phyloP scores from a whole-genome alignment of 768 basidiomycete species.

The Steccherinum ochraceum region DNA sequence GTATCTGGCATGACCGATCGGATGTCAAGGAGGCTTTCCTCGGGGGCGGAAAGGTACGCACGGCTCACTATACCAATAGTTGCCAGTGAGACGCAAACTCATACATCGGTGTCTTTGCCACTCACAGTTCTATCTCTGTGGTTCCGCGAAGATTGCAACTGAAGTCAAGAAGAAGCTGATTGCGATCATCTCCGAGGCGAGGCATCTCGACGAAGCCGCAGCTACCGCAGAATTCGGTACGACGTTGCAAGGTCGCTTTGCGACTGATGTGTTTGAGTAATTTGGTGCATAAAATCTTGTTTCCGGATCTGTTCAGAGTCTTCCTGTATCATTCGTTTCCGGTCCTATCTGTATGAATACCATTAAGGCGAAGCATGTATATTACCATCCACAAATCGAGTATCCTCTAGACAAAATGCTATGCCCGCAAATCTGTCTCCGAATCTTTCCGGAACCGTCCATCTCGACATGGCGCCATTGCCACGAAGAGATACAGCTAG shows the following conservation, averaged over 20 bases:
- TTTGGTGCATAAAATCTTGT: too few species aligned
- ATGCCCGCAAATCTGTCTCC: too few species aligned
- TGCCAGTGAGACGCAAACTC: constrained; percentile 10
- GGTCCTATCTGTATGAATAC: too few species aligned
- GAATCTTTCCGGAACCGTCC: too few species aligned
- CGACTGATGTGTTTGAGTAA: constrained; percentile 39
- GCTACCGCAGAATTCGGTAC: constrained; percentile 20
- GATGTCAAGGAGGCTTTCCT: constrained; percentile 26
- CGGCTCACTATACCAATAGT: constrained; percentile 16
- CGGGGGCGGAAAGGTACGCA: constrained; percentile 28
- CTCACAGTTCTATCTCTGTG: constrained; percentile 6
- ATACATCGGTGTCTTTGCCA: too few species aligned
- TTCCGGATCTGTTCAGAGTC: too few species aligned
- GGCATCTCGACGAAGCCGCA: constrained; percentile 10
- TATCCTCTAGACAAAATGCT: too few species aligned
- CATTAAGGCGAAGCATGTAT: too few species aligned
- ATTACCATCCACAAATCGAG: too few species aligned
- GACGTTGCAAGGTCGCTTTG: constrained; percentile 31
- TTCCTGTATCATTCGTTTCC: too few species aligned
- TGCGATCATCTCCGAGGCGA: constrained; percentile 24
- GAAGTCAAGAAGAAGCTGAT: constrained; percentile 21
- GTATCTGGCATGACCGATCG: constrained; percentile 34
- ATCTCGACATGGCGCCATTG: too few species aligned
- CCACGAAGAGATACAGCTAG: too few species aligned
- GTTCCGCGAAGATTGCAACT: constrained; percentile 5